Evolutionary conservation across 441 rosid species (phyloP), one percentile per base, ranked within the genome.

Genomic region (Brassica balearica): DNA sequence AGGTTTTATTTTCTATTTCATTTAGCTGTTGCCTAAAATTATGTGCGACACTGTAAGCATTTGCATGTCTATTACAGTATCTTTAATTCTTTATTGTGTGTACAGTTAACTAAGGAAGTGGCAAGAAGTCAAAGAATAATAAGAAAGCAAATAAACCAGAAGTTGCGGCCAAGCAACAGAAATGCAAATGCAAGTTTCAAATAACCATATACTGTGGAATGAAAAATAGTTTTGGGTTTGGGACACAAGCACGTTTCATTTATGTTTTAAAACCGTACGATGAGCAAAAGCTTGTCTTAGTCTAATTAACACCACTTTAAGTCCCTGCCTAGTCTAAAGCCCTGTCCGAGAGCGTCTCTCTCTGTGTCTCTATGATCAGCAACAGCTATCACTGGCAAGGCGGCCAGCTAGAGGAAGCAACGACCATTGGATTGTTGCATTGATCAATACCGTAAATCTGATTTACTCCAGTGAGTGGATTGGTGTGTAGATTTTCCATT

Each of bases 351-450:
- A 23, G 25, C 25, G 25, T 23, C 22, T 15, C 60, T 17, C 10
- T 55, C 60, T 55, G 1, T 15, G 60, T 55, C 60, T 6, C 60
- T 6, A 15, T 55, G 63, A 46, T 72, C 17, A 72, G 29, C 63
- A 77, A 43, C 19, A 20, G 5, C 51, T 72, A 7, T 67, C 66
- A 79, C 9, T 11, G 61, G 65, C 61, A 79, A 73, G 70, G 41
- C 6, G 64, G 22, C 81, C 77, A 79, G 46, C 71, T 64, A 79
- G 77, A 72, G 4, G 82, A 73, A 61, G 65, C 34, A 17, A 68
- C 77, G 2, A 73, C 51, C 71, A 63, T 68, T 0, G 65, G 71
- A 69, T 68, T 73, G 66, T 53, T 73, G 74, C 34, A 73, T n/a
- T 72, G 72, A 72, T 32, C 69, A 32, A 68, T 61, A 20, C 77